Conservation (phyloP, 257 asterid species). For the Rehmannia glutinosa region DNA sequence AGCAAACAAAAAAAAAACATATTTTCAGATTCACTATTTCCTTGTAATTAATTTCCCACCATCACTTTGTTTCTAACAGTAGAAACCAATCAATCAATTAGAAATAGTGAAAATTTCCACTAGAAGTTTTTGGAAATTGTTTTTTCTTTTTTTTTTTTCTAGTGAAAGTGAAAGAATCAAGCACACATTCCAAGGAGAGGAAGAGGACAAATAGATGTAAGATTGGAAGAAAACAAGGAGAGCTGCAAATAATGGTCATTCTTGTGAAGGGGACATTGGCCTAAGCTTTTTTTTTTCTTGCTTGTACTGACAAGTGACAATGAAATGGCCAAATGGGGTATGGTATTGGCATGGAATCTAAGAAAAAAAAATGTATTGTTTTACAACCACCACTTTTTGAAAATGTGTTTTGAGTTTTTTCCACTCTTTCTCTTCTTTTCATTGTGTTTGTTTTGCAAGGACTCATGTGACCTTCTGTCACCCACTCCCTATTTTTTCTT, state of each 20-base stretch:
- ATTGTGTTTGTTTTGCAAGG: too few species aligned
- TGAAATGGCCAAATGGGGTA: too few species aligned
- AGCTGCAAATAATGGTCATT: constrained; percentile 50
- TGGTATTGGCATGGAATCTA: constrained; percentile 23
- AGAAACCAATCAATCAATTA: neutral
- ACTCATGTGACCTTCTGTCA: too few species aligned
- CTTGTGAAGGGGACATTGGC: constrained; percentile 58
- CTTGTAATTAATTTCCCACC: too few species aligned
- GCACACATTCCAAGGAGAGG: constrained; percentile 51
- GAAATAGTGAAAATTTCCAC: neutral
- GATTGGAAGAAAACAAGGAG: constrained; percentile 54
- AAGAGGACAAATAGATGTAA: constrained; percentile 50
- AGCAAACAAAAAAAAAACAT: too few species aligned
- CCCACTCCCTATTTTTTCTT: too few species aligned
- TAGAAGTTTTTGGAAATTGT: neutral
- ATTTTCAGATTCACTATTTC: too few species aligned
- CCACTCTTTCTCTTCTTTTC: too few species aligned
- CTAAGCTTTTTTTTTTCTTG: constrained; percentile 16
- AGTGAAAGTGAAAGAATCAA: constrained; percentile 25
- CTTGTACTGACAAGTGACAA: constrained; percentile 27
- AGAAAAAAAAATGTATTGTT: too few species aligned
- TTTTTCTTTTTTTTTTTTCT: neutral
- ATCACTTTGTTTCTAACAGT: neutral
- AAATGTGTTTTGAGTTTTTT: too few species aligned
- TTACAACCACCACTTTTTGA: too few species aligned